Conservation (phyloP, 768 basidiomycete genomes). For the Tulasnella sp. region DNA sequence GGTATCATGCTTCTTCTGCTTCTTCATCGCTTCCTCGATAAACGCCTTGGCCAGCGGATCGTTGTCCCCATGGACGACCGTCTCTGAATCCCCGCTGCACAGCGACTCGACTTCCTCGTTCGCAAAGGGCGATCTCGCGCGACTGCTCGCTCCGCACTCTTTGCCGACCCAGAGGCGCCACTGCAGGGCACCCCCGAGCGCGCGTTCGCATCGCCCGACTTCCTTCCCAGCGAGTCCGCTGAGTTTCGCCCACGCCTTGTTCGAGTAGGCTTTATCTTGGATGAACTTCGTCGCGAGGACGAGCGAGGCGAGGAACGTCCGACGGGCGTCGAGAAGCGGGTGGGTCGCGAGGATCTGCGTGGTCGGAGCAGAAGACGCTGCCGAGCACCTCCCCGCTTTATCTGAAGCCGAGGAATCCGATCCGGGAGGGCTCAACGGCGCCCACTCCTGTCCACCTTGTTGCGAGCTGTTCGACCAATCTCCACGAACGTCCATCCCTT, state of each 20-base stretch:
- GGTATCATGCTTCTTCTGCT: not conserved
- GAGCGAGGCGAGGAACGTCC: constrained; percentile 77
- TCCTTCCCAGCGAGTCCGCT: constrained; percentile 79
- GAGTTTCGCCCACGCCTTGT: constrained; percentile 88
- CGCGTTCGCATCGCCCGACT: constrained; percentile 80
- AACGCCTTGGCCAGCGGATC: not conserved
- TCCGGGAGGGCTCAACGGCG: not conserved
- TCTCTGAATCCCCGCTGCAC: not conserved
- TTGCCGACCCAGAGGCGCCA: constrained; percentile 95
- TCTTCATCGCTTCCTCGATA: constrained; percentile 5
- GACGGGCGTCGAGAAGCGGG: constrained; percentile 75
- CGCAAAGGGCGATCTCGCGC: not conserved
- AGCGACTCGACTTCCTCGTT: not conserved
- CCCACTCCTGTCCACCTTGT: not conserved
- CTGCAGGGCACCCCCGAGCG: constrained; percentile 71
- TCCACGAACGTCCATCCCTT: not conserved
- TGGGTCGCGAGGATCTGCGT: constrained; percentile 26
- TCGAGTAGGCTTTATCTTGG: constrained; percentile 89
- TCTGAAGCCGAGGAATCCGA: not conserved
- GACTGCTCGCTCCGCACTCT: constrained; percentile 26
- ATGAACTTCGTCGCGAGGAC: constrained; percentile 88
- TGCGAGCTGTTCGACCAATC: not conserved
- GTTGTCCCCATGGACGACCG: constrained; percentile 5
- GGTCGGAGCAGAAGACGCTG: constrained; percentile 37
- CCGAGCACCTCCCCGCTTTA: not conserved